Evolutionary conservation across 192 early-diverging fungal genomes (phyloP), one percentile per base, ranked within the genome.

Genomic region (Coemansia sp.): DNA sequence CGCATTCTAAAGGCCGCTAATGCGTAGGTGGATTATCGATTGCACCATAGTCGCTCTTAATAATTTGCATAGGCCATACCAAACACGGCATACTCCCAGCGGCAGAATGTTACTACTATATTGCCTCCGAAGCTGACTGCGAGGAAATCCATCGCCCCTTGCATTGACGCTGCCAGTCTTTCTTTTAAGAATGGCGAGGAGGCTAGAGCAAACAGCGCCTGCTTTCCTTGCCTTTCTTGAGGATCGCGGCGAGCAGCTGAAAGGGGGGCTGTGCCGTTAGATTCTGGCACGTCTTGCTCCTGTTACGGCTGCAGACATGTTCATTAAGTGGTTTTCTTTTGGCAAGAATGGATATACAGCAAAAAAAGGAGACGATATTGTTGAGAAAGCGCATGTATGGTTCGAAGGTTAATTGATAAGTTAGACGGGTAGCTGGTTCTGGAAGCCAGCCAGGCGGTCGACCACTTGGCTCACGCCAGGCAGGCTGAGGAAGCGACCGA

Each of bases 401-500:
- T 31, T 3, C 31, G 31, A 4, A 31, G 31, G 2, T 13, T 48
- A 48, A 21, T 48, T 3, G 10, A 25, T 25, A 25, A 18, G 8
- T 53, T 59, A 81, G 16, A 81, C 78, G 14, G 78, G 78, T 21
- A 75, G 75, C 63, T 81, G 72, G 39, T 73, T 69, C 20, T 73
- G 78, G 26, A 70, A 75, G 10, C 73, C 78, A 45, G 73, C 78
- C 13, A 81, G 39, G 5, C 72, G 73, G 62, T 81, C 73, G 6
- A 76, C 68, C 70, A 91, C 89, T 70, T 90, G 88, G 39, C 92
- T 85, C 59, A 98, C 87, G 16, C 85, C 89, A 16, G 96, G 96
- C 38, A 91, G 84, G 65, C 86, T 93, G 57, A 99, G 73, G 21
- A 97, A 64, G 10, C 87, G 89, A 28, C 96, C 96, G 70, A 99